Conservation (phyloP, 805 yeast genomes). For the Clavispora vitiphila region DNA sequence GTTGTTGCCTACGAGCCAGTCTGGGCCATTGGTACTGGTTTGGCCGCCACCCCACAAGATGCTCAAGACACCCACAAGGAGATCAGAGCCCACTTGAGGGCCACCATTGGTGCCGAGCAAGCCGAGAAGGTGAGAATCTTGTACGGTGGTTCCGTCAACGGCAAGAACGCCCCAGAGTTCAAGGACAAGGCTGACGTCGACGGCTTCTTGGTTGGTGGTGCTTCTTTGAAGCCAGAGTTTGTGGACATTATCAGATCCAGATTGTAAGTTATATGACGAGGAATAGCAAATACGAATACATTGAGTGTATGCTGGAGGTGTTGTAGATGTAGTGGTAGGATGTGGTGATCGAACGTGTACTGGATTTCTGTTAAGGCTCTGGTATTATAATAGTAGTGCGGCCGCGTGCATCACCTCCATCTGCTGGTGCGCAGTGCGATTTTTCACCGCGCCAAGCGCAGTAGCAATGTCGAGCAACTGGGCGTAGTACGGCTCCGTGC, state of each 20-base stretch:
- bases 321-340: no score
- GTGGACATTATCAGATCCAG: conserved; percentile 92
- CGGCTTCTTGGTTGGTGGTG: conserved; percentile 99
- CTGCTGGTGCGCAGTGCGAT: not conserved
- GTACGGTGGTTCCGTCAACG: conserved; percentile 98
- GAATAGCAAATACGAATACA: not conserved
- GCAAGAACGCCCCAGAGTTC: conserved; percentile 85
- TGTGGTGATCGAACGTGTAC: no score
- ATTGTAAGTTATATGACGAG: conserved; percentile 39
- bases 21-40: conserved; percentile 99
- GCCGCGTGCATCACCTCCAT: not conserved
- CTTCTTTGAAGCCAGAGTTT: conserved; percentile 97
- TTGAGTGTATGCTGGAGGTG: not conserved
- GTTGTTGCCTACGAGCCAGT: conserved; percentile 99
- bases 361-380: no score
- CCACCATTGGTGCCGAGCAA: conserved; percentile 70
- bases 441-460: not conserved
- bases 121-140: conserved; percentile 83
- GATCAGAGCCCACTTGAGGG: conserved; percentile 78
- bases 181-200: conserved; percentile 91
- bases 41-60: conserved; percentile 97
- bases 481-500: conserved; percentile 3
- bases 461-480: not conserved
- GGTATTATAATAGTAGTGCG: no score
- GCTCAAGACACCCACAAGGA: conserved; percentile 92